These are phyloP conservation scores for Diaporthe ampelina DNA, from an alignment of 2,329 filamentous ascomycete species.

Conservation along the genomic window DNA sequence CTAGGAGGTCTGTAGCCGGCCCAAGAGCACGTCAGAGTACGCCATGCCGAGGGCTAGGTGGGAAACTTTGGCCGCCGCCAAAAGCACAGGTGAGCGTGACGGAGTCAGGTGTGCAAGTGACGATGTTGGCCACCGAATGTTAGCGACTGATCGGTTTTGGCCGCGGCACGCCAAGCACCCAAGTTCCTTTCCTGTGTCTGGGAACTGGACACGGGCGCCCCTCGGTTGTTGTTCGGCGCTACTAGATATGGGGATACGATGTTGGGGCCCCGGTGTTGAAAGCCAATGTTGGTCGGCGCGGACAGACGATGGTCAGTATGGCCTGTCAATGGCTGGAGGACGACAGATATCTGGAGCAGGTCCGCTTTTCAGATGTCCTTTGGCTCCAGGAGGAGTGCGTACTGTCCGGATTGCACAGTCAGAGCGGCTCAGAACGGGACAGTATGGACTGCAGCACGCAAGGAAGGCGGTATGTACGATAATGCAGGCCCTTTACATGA, in stretches of 20 bases:
- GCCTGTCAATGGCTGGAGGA: slow-evolving; percentile 11
- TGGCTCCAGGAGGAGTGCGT: slow-evolving; percentile 21
- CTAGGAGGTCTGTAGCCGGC: neutral
- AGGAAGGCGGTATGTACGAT: slow-evolving; percentile 29
- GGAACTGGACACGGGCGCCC: neutral
- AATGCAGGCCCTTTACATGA: slow-evolving; percentile 16
- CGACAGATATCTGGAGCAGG: neutral
- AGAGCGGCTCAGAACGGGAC: neutral
- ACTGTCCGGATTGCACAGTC: slow-evolving; percentile 20
- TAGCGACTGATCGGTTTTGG: slow-evolving; percentile 20
- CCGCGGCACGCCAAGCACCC: slow-evolving; percentile 9
- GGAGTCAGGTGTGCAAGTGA: neutral
- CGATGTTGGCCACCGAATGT: slow-evolving; percentile 13
- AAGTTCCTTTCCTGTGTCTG: neutral
- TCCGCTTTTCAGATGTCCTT: slow-evolving; percentile 8
- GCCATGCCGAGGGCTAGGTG: neutral
- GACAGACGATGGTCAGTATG: neutral
- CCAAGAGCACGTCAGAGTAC: neutral
- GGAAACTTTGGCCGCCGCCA: neutral
- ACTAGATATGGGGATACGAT: slow-evolving; percentile 29
- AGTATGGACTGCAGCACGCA: slow-evolving; percentile 7
- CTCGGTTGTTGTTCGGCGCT: slow-evolving; percentile 33
- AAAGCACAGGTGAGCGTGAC: slow-evolving; percentile 8
- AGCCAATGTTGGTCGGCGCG: slow-evolving; percentile 7
- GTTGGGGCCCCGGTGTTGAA: slow-evolving; percentile 28